Conservation (phyloP, 148 eudicot species). For the Spergularia bocconei region DNA sequence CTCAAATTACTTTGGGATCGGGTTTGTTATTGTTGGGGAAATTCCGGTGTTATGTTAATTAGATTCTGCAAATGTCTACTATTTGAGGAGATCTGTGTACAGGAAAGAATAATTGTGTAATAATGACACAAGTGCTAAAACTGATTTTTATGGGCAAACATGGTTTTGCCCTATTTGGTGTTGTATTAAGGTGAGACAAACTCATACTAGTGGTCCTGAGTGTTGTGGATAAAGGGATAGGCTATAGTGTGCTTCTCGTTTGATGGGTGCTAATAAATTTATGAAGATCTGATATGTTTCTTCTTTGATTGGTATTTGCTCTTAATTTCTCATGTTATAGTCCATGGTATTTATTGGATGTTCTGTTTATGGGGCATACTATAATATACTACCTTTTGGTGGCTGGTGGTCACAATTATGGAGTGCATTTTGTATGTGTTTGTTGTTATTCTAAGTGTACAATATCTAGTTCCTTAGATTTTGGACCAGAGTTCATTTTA, state of each 20-base stretch:
- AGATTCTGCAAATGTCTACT: conserved; percentile 17
- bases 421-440: neutral
- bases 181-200: conserved; percentile 21
- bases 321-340: conserved; percentile 17
- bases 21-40: neutral
- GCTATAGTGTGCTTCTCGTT: conserved; percentile 16
- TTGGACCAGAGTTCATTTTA: neutral
- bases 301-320: conserved; percentile 18
- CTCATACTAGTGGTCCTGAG: conserved; percentile 32
- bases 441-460: neutral
- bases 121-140: conserved; percentile 24
- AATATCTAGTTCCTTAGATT: neutral
- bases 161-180: conserved; percentile 27
- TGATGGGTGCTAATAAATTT: conserved; percentile 22
- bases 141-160: conserved; percentile 30
- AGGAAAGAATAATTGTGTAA: conserved; percentile 21
- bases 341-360: conserved; percentile 7
- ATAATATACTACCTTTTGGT: neutral
- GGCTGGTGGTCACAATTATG: conserved; percentile 19
- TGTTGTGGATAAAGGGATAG: conserved; percentile 20
- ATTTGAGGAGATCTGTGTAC: conserved; percentile 15
- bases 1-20: neutral
- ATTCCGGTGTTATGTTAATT: neutral
- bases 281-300: conserved; percentile 23
- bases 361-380: conserved; percentile 5